Base-by-base conservation (phyloP, 257 asterid species). In the Buddleja alternifolia region DNA sequence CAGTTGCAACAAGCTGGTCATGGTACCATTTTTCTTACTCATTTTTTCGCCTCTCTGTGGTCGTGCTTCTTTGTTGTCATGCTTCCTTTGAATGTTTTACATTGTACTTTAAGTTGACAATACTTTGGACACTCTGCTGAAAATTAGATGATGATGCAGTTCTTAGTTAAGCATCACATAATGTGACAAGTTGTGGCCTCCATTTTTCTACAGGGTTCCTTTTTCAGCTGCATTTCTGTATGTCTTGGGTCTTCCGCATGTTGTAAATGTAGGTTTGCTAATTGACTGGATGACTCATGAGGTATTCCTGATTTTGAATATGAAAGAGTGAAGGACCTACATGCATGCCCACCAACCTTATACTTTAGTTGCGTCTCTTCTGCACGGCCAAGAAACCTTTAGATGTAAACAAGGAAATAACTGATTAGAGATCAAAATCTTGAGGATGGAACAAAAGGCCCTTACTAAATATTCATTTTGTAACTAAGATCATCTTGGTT, bases 1-100 rank as follows among this genome's bases (percentile, higher is more conserved):
- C 84, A 69, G 73, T 72, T 77, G 60, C 85, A 48, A 63, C 77
- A 57, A 58, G 70, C 67, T 69, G 71, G 71, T 66, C 39, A 57
- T 79, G 77, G 76, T 75, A 72, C 51, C 34, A 29, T 40, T 63
- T 47, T 51, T 40, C 32, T 29, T 25, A 12, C 66, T 70, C 67
- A 42, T 67, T 76, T 52, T 56, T 36, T 56, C 61, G 32, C 54
- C 15, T 39, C 25, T 55, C 19, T 65, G 66, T 65, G 19, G 52
- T 69, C 60, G 41, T 44, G 51, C 23, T 23, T 69, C 32, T 56
- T 20, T 23, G 21, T 14, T 42, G 12, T 58, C 32, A 15, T 16
- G 65, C 56, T 66, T 59, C 32, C 25, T 9, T 46, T 20, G 14
- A 39, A 67, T 29, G 39, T 37, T 62, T 59, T 12, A 21, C 36